Percentiles rank a stretch among this genome's conserved stretches.
These are phyloP conservation scores for Xylaria sp. DNA, from an alignment of 2,329 filamentous ascomycete genomes.

Conservation along the genomic window DNA sequence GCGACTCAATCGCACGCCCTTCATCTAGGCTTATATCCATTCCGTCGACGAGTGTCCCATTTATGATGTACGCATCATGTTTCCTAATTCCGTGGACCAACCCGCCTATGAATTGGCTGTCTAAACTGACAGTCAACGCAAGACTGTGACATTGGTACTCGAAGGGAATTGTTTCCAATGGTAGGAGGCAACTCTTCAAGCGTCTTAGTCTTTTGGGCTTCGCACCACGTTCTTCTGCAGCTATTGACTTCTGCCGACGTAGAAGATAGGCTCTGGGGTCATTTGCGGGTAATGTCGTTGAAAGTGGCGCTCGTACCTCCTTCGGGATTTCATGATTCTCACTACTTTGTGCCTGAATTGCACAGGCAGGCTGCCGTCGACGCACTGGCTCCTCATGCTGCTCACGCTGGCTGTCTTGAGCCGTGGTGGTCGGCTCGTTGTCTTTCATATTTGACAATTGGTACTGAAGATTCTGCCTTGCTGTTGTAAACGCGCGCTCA, in stretches of 20 bases:
- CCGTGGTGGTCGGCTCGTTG: neutral
- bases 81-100: conserved; percentile 9
- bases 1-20: conserved; percentile 22
- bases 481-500: conserved; percentile 14
- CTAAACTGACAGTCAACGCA: conserved; percentile 6
- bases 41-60: conserved; percentile 23
- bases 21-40: conserved; percentile 28
- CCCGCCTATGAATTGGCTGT: conserved; percentile 12
- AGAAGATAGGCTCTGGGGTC: conserved; percentile 33
- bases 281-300: conserved; percentile 24
- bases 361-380: conserved; percentile 10
- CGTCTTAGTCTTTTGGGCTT: conserved; percentile 25
- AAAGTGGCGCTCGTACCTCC: conserved; percentile 24
- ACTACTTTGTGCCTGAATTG: conserved; percentile 8
- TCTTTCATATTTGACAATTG: conserved; percentile 16
- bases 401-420: neutral
- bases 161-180: conserved; percentile 25
- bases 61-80: conserved; percentile 27
- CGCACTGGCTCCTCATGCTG: conserved; percentile 1
- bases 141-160: conserved; percentile 23
- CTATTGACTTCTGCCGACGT: conserved; percentile 31
- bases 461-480: conserved; percentile 16
- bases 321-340: conserved; percentile 3
- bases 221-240: conserved; percentile 13
- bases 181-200: conserved; percentile 29